These are phyloP conservation scores for Herpotrichia juniperi DNA, from an alignment of 2,329 filamentous ascomycete genomes.

Conservation along the genomic window DNA sequence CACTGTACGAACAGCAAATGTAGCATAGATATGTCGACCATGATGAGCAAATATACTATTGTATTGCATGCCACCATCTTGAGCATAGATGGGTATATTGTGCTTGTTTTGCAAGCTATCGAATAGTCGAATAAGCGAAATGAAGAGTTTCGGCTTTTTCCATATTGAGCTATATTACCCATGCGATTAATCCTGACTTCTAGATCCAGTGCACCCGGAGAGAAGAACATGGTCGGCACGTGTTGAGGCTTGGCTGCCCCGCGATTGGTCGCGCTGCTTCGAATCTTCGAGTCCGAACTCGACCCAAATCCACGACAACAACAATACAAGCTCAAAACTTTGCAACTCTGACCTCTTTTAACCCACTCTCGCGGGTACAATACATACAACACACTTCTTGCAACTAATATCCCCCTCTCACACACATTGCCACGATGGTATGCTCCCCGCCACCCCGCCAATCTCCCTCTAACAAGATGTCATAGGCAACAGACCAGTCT, in stretches of 20 bases:
- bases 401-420: not conserved
- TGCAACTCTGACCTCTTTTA: not conserved
- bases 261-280: slow-evolving; percentile 8
- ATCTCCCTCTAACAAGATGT: slow-evolving; percentile 17
- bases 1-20: slow-evolving; percentile 29
- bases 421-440: slow-evolving; percentile 35
- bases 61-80: too few species aligned
- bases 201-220: too few species aligned
- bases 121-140: too few species aligned
- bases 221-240: not conserved
- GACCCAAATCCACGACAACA: not conserved
- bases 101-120: too few species aligned
- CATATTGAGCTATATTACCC: too few species aligned
- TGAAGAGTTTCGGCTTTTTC: too few species aligned
- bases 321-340: not conserved
- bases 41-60: not conserved
- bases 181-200: too few species aligned
- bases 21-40: slow-evolving; percentile 27
- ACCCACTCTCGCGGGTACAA: not conserved
- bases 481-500: slow-evolving; percentile 52
- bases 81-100: too few species aligned
- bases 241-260: slow-evolving; percentile 7
- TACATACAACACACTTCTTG: not conserved
- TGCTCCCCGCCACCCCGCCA: slow-evolving; percentile 10
- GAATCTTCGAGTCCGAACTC: slow-evolving; percentile 33